phyloP scores from a whole-genome alignment of 2,329 filamentous ascomycete species.

The Xenoacremonium recifei region DNA sequence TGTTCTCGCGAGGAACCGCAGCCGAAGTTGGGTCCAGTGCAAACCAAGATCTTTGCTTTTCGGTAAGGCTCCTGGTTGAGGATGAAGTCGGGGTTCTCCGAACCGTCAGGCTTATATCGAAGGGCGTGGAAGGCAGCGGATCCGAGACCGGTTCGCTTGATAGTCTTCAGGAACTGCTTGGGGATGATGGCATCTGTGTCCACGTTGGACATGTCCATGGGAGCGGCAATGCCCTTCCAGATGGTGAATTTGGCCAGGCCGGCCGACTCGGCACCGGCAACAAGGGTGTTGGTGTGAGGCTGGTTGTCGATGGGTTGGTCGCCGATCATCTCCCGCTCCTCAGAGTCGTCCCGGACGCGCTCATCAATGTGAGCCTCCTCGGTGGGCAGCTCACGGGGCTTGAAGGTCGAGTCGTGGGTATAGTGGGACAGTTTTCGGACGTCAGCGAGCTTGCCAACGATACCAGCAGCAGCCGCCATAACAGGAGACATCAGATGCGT shows the following conservation, averaged over 20 bases:
- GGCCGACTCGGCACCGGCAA: conserved; percentile 40
- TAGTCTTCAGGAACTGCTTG: conserved; percentile 99
- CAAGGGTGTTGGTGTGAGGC: conserved; percentile 63
- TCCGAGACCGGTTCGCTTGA: conserved; percentile 94
- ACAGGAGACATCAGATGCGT: conserved; percentile 97
- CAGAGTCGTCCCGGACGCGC: conserved; percentile 48
- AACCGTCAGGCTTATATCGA: conserved; percentile 72
- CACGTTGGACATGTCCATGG: conserved; percentile 83
- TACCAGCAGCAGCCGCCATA: conserved; percentile 90
- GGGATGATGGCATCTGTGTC: conserved; percentile 99
- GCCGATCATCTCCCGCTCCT: conserved; percentile 50
- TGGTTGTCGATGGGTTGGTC: conserved; percentile 63
- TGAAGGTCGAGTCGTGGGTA: conserved; percentile 58
- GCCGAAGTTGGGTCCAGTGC: conserved; percentile 91
- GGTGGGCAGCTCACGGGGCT: conserved; percentile 45
- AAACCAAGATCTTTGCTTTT: conserved; percentile 82
- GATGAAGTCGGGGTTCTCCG: conserved; percentile 77
- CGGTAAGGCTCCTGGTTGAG: conserved; percentile 90
- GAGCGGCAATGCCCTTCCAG: conserved; percentile 83
- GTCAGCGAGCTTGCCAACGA: conserved; percentile 88
- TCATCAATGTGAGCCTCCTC: conserved; percentile 53
- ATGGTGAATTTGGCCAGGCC: conserved; percentile 83
- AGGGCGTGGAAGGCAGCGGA: conserved; percentile 82
- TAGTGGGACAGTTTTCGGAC: conserved; percentile 74
- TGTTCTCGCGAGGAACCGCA: conserved; percentile 93